phyloP scores from a whole-genome alignment of 495 filamentous ascomycete genomes.

The Chaetomium tenue region DNA sequence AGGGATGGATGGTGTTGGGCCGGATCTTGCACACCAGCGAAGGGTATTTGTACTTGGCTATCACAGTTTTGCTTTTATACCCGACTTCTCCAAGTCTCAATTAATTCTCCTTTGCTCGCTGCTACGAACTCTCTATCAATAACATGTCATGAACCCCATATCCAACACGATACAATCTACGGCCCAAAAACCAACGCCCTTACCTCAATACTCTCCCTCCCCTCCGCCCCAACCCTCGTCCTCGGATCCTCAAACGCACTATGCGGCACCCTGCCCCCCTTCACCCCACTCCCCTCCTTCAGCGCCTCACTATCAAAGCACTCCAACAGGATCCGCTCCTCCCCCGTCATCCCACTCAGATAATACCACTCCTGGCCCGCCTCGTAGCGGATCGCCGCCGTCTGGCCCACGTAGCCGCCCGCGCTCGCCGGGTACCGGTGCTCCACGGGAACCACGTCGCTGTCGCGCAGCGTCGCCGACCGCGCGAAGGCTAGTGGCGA shows the following conservation, averaged over 20 bases:
- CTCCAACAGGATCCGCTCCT: conserved; percentile 76
- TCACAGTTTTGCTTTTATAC: conserved; percentile 12
- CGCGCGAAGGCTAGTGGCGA: conserved; percentile 71
- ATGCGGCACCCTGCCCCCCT: conserved; percentile 71
- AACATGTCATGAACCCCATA: background rate
- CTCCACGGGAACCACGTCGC: conserved; percentile 67
- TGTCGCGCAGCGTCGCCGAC: conserved; percentile 55
- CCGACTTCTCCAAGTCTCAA: conserved; percentile 1
- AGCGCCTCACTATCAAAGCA: conserved; percentile 69
- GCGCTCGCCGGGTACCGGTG: conserved; percentile 64
- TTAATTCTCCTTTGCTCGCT: background rate
- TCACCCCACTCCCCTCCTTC: conserved; percentile 48
- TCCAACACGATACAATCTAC: conserved; percentile 38
- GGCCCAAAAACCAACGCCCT: conserved; percentile 77
- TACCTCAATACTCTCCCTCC: conserved; percentile 83
- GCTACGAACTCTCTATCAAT: background rate
- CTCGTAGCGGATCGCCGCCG: conserved; percentile 65
- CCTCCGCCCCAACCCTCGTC: conserved; percentile 57
- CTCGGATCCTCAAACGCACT: conserved; percentile 75
- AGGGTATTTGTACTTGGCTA: background rate
- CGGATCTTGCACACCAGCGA: conserved; percentile 6
- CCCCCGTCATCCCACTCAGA: conserved; percentile 69
- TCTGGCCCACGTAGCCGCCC: conserved; percentile 68
- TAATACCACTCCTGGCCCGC: conserved; percentile 70
- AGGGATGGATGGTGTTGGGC: conserved; percentile 4